A percentile compares a stretch with the other conserved stretches of the same genome.
phyloP scores from a whole-genome alignment of 768 basidiomycete genomes.

The Tremella yokohamensis region DNA sequence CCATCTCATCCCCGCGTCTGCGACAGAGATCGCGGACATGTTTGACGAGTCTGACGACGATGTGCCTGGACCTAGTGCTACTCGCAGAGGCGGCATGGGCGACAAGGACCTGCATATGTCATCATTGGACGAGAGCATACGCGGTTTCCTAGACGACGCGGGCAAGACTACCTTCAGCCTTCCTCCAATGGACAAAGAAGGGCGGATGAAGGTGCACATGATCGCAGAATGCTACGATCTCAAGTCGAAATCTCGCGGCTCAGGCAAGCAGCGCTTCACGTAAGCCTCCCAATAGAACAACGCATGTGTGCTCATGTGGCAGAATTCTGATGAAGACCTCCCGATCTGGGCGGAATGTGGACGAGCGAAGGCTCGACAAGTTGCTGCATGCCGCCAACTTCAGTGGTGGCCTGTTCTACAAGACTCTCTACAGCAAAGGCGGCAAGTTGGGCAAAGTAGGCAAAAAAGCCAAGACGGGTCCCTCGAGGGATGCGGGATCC shows the following conservation, averaged over 20 bases:
- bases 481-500: constrained; percentile 19
- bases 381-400: constrained; percentile 47
- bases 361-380: constrained; percentile 62
- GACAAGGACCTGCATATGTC: constrained; percentile 14
- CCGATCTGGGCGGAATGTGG: constrained; percentile 57
- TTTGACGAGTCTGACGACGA: constrained; percentile 57
- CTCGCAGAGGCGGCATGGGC: constrained; percentile 13
- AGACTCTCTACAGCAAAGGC: constrained; percentile 47
- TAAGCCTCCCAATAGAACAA: constrained; percentile 25
- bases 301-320: background rate
- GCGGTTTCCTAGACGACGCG: constrained; percentile 63
- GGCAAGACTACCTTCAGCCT: constrained; percentile 61
- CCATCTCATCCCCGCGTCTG: constrained; percentile 41
- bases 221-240: constrained; percentile 73
- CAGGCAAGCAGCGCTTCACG: constrained; percentile 68
- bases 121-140: constrained; percentile 56
- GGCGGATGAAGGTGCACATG: constrained; percentile 71
- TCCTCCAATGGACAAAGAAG: constrained; percentile 71
- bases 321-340: constrained; percentile 67
- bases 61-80: background rate
- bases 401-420: constrained; percentile 44
- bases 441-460: constrained; percentile 39
- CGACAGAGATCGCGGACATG: constrained; percentile 58
- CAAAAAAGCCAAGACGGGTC: constrained; percentile 37
- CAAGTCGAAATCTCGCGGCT: constrained; percentile 70